Percentiles rank a stretch among this genome's conserved stretches.
These are phyloP conservation scores for Candida palmyrensis DNA, from an alignment of 805 yeast genomes.

Conservation along the genomic window DNA sequence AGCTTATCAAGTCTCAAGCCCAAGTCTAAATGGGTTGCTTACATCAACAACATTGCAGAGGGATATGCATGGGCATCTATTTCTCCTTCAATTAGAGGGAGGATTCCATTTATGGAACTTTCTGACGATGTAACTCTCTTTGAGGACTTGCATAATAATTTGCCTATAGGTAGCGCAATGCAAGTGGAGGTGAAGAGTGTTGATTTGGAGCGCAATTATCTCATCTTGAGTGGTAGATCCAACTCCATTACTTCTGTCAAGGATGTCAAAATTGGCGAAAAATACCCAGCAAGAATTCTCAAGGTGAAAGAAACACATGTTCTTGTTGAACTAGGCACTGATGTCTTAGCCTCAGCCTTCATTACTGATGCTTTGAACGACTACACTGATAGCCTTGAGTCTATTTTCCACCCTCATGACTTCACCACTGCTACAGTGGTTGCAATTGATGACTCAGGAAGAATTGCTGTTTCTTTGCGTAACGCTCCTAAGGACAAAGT, in stretches of 20 bases:
- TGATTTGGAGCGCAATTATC: conserved; percentile 49
- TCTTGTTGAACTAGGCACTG: conserved; percentile 63
- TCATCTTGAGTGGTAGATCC: conserved; percentile 45
- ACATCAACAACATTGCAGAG: conserved; percentile 57
- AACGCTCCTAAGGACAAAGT: conserved; percentile 42
- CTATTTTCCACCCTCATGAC: conserved; percentile 45
- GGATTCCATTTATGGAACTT: conserved; percentile 60
- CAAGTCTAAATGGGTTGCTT: conserved; percentile 53
- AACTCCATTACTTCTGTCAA: conserved; percentile 33
- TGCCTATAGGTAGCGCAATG: conserved; percentile 71
- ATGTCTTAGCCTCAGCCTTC: conserved; percentile 57
- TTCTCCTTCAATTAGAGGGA: conserved; percentile 64
- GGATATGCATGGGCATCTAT: conserved; percentile 66
- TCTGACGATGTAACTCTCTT: conserved; percentile 47
- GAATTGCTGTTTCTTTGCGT: conserved; percentile 62
- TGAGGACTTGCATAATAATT: conserved; percentile 47
- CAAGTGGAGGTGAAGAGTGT: conserved; percentile 49
- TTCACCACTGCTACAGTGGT: conserved; percentile 53
- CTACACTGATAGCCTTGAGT: conserved; percentile 49
- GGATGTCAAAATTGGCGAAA: conserved; percentile 51
- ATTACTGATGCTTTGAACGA: conserved; percentile 76
- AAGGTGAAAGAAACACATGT: conserved; percentile 57
- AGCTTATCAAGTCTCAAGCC: conserved; percentile 38
- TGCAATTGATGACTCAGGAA: conserved; percentile 47
- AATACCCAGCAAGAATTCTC: conserved; percentile 57